A percentile compares a stretch with the other conserved stretches of the same genome.
These are phyloP conservation scores for Pleurotus ostreatus DNA, from an alignment of 768 basidiomycete genomes.

Conservation along the genomic window DNA sequence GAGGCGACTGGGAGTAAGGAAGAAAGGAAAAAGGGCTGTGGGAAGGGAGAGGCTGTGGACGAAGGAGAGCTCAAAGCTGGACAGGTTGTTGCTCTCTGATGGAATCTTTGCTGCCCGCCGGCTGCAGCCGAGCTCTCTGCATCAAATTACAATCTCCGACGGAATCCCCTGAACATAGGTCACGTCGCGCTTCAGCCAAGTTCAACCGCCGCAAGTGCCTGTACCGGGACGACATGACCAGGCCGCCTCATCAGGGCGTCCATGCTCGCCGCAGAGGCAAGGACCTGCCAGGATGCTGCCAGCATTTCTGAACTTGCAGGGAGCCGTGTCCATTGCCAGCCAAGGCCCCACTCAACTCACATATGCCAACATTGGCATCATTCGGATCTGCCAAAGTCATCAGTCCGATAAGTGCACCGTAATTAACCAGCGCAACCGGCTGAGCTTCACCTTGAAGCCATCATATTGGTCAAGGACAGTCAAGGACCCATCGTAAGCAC, in stretches of 20 bases:
- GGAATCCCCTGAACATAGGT: constrained; percentile 2
- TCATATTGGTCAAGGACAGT: too few relatives aligned
- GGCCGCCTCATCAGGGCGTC: too few relatives aligned
- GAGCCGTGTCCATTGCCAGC: too few relatives aligned
- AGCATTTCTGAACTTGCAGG: too few relatives aligned
- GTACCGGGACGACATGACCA: not conserved
- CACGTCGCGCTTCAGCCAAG: not conserved
- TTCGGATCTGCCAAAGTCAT: constrained; percentile 4
- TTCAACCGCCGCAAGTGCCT: constrained; percentile 11
- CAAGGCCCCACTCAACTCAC: not conserved
- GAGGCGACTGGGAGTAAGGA: constrained; percentile 19
- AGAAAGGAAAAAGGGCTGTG: constrained; percentile 16
- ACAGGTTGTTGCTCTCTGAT: constrained; percentile 17
- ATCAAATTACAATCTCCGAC: constrained; percentile 14
- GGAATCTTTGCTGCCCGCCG: constrained; percentile 21
- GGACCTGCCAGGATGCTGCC: too few relatives aligned
- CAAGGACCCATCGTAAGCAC: too few relatives aligned
- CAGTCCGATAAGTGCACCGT: not conserved
- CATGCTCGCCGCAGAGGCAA: too few relatives aligned
- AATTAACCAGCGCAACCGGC: too few relatives aligned
- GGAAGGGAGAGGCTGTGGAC: constrained; percentile 22
- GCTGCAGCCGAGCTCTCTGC: constrained; percentile 8
- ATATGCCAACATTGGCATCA: constrained; percentile 4
- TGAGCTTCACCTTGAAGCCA: too few relatives aligned
- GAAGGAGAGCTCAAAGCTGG: constrained; percentile 18